Evolutionary conservation across 306 rosid genomes (phyloP).

Genomic region (Prunus fruticosa): DNA sequence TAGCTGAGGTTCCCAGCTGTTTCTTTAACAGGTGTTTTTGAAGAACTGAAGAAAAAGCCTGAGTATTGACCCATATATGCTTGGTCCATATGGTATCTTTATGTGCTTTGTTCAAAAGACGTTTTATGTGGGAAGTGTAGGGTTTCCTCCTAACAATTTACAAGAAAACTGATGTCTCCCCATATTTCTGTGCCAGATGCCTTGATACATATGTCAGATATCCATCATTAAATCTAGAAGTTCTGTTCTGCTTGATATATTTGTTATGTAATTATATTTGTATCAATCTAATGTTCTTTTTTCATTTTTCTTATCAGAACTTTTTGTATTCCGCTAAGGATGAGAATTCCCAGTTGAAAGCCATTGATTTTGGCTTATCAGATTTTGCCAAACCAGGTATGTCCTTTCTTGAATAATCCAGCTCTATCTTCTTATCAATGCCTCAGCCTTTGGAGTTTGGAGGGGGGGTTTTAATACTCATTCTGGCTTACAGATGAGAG

Average conservation of each 20-base stretch:
- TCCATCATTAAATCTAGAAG: not conserved
- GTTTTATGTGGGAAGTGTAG: not conserved
- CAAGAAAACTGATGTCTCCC: not conserved
- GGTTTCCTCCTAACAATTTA: not conserved
- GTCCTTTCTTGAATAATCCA: slow-evolving; percentile 15
- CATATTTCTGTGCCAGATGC: not conserved
- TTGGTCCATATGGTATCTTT: not conserved
- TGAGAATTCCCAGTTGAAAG: slow-evolving; percentile 82
- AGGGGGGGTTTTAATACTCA: slow-evolving; percentile 18
- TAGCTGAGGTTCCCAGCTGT: not conserved
- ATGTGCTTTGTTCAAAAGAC: not conserved
- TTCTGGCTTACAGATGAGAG: slow-evolving; percentile 69
- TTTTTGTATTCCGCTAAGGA: slow-evolving; percentile 82
- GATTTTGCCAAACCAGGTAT: slow-evolving; percentile 95
- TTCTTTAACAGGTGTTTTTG: not conserved
- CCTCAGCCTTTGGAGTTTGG: slow-evolving; percentile 13
- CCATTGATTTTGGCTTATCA: slow-evolving; percentile 95
- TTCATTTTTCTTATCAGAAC: slow-evolving; percentile 49
- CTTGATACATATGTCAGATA: not conserved
- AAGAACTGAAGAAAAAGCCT: not conserved
- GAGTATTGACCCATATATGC: not conserved
- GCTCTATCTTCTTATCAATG: slow-evolving; percentile 22
- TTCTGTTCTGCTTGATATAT: not conserved
- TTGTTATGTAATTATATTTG: not conserved
- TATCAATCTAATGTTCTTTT: not conserved